phyloP scores from a whole-genome alignment of 768 basidiomycete genomes.

The Suillus discolor region DNA sequence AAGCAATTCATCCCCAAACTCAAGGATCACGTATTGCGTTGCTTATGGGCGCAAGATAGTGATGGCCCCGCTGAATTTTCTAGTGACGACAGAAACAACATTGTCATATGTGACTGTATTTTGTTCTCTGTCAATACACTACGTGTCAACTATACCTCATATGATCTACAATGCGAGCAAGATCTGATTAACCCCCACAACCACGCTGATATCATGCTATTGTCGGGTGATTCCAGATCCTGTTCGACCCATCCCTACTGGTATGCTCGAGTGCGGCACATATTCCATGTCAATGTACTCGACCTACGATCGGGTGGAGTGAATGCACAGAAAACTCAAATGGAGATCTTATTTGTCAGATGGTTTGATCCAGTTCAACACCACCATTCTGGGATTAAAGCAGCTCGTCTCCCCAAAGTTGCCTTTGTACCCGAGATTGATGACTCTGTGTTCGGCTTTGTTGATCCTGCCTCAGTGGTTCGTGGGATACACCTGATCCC shows the following conservation, averaged over 20 bases:
- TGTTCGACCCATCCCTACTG: conserved; percentile 29
- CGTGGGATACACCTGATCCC: conserved; percentile 38
- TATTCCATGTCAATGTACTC: conserved; percentile 32
- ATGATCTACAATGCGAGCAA: conserved; percentile 27
- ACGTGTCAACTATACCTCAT: conserved; percentile 36
- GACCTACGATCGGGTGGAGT: conserved; percentile 2
- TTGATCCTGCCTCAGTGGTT: conserved; percentile 37
- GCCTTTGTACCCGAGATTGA: conserved; percentile 24
- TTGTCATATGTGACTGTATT: conserved; percentile 18
- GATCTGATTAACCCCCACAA: conserved; percentile 21
- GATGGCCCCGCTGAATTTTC: conserved; percentile 15
- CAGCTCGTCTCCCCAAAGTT: conserved; percentile 21
- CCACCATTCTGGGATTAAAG: background rate
- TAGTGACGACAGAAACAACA: conserved; percentile 9
- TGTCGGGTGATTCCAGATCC: conserved; percentile 12
- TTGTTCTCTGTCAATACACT: conserved; percentile 26
- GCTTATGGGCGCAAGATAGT: conserved; percentile 11
- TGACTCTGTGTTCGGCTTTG: conserved; percentile 34
- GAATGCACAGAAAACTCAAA: background rate
- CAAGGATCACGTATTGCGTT: conserved; percentile 18
- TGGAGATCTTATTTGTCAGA: conserved; percentile 38
- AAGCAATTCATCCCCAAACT: conserved; percentile 17
- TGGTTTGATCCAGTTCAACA: conserved; percentile 28
- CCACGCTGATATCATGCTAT: conserved; percentile 26
- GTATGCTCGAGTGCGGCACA: conserved; percentile 33